Evolutionary conservation across 495 filamentous ascomycete genomes (phyloP).

Genomic region (Tuber microsphaerosporum): DNA sequence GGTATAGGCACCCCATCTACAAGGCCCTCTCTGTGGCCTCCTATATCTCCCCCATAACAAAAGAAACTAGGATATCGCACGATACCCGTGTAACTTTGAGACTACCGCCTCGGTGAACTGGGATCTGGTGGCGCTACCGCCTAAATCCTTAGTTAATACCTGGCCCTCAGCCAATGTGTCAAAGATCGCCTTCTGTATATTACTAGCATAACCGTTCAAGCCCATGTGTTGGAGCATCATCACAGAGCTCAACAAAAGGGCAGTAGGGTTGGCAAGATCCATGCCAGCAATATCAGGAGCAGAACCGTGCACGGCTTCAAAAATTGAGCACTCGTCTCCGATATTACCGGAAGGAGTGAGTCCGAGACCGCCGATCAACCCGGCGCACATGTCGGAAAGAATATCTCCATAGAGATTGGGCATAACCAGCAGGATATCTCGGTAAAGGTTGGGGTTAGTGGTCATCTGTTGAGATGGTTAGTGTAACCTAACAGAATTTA

Average conservation of each 20-base stretch:
- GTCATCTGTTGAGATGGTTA: constrained; percentile 33
- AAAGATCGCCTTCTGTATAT: constrained; percentile 91
- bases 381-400: constrained; percentile 98
- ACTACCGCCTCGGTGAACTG: constrained; percentile 91
- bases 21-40: neutral
- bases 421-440: constrained; percentile 99
- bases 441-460: constrained; percentile 66
- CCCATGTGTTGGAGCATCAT: constrained; percentile 99
- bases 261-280: constrained; percentile 90
- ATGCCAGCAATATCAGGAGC: constrained; percentile 97
- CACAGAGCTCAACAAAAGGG: constrained; percentile 79
- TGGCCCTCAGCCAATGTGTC: constrained; percentile 91
- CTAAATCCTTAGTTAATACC: constrained; percentile 88
- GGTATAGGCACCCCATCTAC: neutral
- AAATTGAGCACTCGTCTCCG: constrained; percentile 97
- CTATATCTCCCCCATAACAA: neutral
- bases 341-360: constrained; percentile 97
- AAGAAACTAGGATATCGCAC: neutral
- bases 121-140: constrained; percentile 84
- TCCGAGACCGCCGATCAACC: constrained; percentile 93
- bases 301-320: constrained; percentile 97
- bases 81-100: constrained; percentile 59
- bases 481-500: neutral
- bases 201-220: constrained; percentile 70
- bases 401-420: constrained; percentile 99